These are phyloP conservation scores for Tillandsia fasciculata DNA, from an alignment of 176 grass and related monocot genomes.

Conservation along the genomic window DNA sequence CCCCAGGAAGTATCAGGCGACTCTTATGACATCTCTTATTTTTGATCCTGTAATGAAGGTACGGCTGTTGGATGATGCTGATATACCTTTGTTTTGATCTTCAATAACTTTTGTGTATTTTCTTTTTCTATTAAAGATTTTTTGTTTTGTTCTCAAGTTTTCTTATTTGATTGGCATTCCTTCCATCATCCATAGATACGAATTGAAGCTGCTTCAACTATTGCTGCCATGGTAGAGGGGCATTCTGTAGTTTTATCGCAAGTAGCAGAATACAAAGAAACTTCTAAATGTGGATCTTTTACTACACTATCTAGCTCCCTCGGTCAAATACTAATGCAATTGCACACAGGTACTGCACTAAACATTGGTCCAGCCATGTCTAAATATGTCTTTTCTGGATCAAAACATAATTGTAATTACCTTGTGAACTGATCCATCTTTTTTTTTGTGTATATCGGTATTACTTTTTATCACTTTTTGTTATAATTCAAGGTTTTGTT, in stretches of 20 bases:
- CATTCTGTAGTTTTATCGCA: conserved; percentile 72
- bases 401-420: not conserved
- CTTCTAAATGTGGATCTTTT: conserved; percentile 74
- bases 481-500: not conserved
- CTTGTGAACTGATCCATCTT: not conserved
- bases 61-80: conserved; percentile 8
- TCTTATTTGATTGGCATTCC: not conserved
- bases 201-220: conserved; percentile 57
- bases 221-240: conserved; percentile 71
- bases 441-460: too few species aligned
- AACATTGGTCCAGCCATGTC: not conserved
- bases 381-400: not conserved
- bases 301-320: conserved; percentile 79
- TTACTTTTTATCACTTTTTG: not conserved
- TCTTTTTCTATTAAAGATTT: not conserved
- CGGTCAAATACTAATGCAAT: conserved; percentile 88
- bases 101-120: not conserved
- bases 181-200: conserved; percentile 39
- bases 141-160: not conserved
- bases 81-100: conserved; percentile 3
- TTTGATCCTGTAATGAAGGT: conserved; percentile 92
- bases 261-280: conserved; percentile 89
- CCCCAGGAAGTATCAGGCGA: conserved; percentile 77
- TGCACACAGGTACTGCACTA: conserved; percentile 59
- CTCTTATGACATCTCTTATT: conserved; percentile 88